Conservation (phyloP, 805 yeast species). For the Candida pini region DNA sequence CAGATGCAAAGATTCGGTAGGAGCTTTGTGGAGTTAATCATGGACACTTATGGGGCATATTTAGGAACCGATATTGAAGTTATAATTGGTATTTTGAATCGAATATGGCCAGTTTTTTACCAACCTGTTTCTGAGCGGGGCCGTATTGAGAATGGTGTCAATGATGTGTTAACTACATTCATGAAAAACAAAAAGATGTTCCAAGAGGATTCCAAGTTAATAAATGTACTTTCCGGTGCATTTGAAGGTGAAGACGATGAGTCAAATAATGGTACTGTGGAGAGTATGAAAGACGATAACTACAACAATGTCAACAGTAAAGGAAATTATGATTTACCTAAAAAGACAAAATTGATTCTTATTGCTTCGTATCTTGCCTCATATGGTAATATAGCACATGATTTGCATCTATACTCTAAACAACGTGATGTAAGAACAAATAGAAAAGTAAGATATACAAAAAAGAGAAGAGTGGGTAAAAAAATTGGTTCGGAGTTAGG, state of each 20-base stretch:
- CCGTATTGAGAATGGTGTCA: conserved; percentile 13
- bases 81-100: conserved; percentile 24
- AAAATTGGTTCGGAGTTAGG: conserved; percentile 43
- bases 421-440: conserved; percentile 43
- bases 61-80: conserved; percentile 40
- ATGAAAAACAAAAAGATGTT: conserved; percentile 19
- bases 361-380: conserved; percentile 84
- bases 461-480: conserved; percentile 23
- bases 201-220: conserved; percentile 21
- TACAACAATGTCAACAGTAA: no score
- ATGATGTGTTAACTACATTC: conserved; percentile 26
- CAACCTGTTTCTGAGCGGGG: conserved; percentile 20
- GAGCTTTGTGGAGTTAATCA: conserved; percentile 37
- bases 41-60: conserved; percentile 40
- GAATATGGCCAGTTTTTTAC: conserved; percentile 27
- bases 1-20: conserved; percentile 19
- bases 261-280: conserved; percentile 1
- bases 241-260: conserved; percentile 1
- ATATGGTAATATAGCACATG: conserved; percentile 63
- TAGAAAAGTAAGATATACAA: conserved; percentile 28
- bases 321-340: conserved; percentile 43
- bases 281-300: conserved; percentile 3
- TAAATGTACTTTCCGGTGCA: conserved; percentile 12
- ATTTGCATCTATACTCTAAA: conserved; percentile 63
- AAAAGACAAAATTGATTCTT: conserved; percentile 61